Evolutionary conservation across 2,329 filamentous ascomycete genomes (phyloP).

Genomic region (Calonectria multiphialidica): DNA sequence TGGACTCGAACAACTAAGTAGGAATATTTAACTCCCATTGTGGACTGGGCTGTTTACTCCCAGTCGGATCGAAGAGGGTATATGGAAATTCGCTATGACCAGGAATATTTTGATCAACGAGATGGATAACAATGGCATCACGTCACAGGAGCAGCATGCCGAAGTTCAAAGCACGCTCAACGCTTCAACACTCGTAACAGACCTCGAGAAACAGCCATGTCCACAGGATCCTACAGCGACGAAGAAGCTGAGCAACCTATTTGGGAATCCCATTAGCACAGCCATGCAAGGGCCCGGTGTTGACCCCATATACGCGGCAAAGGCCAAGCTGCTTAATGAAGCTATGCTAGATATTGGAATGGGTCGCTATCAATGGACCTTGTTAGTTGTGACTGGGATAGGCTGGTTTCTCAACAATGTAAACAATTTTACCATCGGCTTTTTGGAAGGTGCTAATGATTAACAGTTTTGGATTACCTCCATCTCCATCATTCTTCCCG

Average conservation of each 20-base stretch:
- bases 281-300: background rate
- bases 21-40: background rate
- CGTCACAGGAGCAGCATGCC: background rate
- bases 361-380: background rate
- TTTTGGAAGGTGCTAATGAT: background rate
- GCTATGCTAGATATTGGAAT: background rate
- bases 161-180: background rate
- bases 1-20: no score
- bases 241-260: background rate
- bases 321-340: background rate
- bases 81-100: no score
- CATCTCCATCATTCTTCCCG: background rate
- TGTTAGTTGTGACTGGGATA: background rate
- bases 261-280: background rate
- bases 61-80: background rate
- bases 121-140: background rate
- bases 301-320: background rate
- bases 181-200: background rate
- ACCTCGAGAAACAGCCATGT: background rate
- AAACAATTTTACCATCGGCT: background rate
- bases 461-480: background rate
- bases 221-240: background rate
- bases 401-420: background rate
- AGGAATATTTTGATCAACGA: background rate
- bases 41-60: no score